Base-by-base conservation (phyloP, 73 alveolate species). In the Durusdinium trenchii region DNA sequence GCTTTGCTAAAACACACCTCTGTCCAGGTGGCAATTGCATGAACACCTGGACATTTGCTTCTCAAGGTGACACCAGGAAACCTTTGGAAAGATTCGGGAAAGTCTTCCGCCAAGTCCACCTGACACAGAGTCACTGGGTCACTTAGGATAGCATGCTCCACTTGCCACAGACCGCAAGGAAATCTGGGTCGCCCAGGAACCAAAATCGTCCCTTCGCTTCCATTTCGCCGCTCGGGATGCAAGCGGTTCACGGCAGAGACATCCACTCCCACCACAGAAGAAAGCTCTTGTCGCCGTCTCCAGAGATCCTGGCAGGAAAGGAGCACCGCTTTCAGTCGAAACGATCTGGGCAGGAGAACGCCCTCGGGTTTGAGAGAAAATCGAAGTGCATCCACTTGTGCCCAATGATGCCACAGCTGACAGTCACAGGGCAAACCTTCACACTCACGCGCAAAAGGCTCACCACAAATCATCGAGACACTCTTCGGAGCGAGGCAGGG, bases 351-450 rank as follows among this genome's bases (percentile, higher is more conserved):
- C 40, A 86, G 78, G 20, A 86, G 69, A 28, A 86, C 69, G 61
- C 78, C 67, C 50, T 32, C 45, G 95, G 48, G 48, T 28, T 16
- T 42, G 52, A 86, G 81, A 43, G 82, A 18, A n/a, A 36, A 86
- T 38, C 81, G 82, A 4, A 86, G 79, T 3, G 95, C 95, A 23
- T 86, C 95, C 60, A 86, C 95, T 40, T 86, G 95, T 12, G 95
- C 95, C 95, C 95, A 86, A 45, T 86, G 95, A 36, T 86, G 78
- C 95, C 95, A 86, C 32, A 86, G 40, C 7, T 86, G 95, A n/a
- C 78, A 20, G 45, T 86, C 95, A 26, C 95, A 86, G 16, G 81
- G 60, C 50, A 54, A n/a, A 5, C 82, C 95, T 42, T 86, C 95
- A 16, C 95, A 86, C 51, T 86, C 82, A 10, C 50, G 32, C 52